phyloP scores from a whole-genome alignment of 148 eudicot genomes.

The Silene uniflora region DNA sequence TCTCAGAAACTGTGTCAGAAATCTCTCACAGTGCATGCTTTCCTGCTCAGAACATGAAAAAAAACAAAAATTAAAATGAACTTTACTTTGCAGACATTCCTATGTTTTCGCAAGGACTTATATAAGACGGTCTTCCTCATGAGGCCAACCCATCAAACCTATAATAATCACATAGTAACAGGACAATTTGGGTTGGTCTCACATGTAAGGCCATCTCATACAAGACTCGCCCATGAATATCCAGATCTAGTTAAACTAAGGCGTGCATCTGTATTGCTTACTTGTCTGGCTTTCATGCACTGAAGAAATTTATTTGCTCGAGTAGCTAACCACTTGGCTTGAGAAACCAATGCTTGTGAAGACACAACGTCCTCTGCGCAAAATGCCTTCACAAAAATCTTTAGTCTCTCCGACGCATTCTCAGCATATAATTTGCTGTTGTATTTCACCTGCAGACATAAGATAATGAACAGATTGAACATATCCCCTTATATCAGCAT shows the following conservation, averaged over 20 bases:
- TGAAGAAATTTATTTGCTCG: constrained; percentile 46
- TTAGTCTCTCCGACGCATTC: constrained; percentile 59
- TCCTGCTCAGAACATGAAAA: constrained; percentile 39
- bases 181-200: neutral
- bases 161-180: neutral
- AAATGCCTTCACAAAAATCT: constrained; percentile 56
- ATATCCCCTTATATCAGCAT: neutral
- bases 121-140: neutral
- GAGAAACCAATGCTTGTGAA: constrained; percentile 43
- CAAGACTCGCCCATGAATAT: neutral
- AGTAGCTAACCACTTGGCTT: constrained; percentile 43
- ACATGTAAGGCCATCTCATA: neutral
- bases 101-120: neutral
- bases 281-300: constrained; percentile 59
- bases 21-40: constrained; percentile 71
- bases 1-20: constrained; percentile 38
- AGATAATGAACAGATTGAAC: neutral
- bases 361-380: constrained; percentile 46
- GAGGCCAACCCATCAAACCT: neutral
- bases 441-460: constrained; percentile 42
- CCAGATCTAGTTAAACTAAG: neutral
- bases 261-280: constrained; percentile 22
- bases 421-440: constrained; percentile 51
- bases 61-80: neutral
- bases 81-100: neutral